Base-by-base conservation (phyloP, 2,329 filamentous ascomycete genomes). In the Rhynchosporium agropyri region DNA sequence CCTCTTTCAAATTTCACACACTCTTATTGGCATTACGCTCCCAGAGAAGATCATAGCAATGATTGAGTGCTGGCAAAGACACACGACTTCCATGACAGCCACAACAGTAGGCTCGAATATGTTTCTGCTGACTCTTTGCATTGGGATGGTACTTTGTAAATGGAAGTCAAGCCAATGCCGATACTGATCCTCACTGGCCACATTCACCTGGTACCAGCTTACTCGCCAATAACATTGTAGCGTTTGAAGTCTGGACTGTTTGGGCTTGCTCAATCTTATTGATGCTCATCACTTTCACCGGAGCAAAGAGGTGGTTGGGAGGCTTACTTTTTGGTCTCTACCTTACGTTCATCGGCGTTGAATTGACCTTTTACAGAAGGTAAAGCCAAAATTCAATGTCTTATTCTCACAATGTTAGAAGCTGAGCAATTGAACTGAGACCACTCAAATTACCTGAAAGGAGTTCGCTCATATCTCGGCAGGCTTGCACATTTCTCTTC, bases 71-170 rank as follows among this genome's bases (percentile, higher is more conserved):
- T 73, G 68, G n/a, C 76, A 78, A 77, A 15, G 80, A 78, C 4
- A 78, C 81, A 20, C 70, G 1, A 79, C 80, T 1, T 79, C 83
- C 46, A 69, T 84, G 26, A 79, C 80, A 6, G 81, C 81, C 0
- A 82, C 79, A 42, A 81, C 79, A 13, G 81, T 78, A 1, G 82
- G 81, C 2, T 83, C 81, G 66, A 84, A 84, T 63, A 80, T 83
- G 26, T 84, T 84, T 66, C 71, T 84, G 36, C 71, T 84, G 26
- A 78, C 79, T 1, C 72, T 84, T 5, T 84, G 81, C 67, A 68
- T 79, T 36, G 81, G 79, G 3, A 71, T 79, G 20, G 64, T 76
- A 33, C 71, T 76, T 20, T 33, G 58, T 74, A 26, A 65, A 68
- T 54, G 72, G 67, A 29, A 71, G 69, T 58, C 62, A 68, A 13